These are phyloP conservation scores for Oryza coarctata DNA, from an alignment of 176 grass and related monocot species.

Conservation along the genomic window DNA sequence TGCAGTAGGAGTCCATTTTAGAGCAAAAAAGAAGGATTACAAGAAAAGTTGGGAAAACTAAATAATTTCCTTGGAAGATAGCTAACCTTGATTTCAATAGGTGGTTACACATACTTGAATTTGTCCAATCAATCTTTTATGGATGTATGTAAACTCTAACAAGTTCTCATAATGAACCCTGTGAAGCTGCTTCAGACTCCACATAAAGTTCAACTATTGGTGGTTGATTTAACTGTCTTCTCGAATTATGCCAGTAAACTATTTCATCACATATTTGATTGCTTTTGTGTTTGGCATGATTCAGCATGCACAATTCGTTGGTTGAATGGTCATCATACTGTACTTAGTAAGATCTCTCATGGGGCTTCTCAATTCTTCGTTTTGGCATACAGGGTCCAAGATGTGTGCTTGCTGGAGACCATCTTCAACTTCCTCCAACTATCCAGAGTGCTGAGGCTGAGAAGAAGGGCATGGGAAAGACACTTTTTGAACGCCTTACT, in stretches of 20 bases:
- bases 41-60: neutral
- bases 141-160: neutral
- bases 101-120: neutral
- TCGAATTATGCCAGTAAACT: neutral
- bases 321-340: neutral
- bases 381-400: conserved; percentile 63
- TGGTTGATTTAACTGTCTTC: neutral
- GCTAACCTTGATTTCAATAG: neutral
- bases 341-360: neutral
- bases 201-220: neutral
- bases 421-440: conserved; percentile 95
- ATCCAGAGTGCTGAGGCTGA: conserved; percentile 91
- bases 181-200: neutral
- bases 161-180: neutral
- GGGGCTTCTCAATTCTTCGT: conserved; percentile 8
- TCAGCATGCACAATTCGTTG: conserved; percentile 12
- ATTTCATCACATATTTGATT: conserved; percentile 12
- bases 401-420: conserved; percentile 90
- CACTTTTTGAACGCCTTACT: conserved; percentile 87
- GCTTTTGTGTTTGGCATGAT: conserved; percentile 11
- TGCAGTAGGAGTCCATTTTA: neutral
- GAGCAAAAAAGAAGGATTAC: neutral
- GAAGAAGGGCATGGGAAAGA: conserved; percentile 90
- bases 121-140: neutral
- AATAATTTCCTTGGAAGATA: neutral